Conservation (phyloP, 1,139 yeast genomes). For the Candida freyschussii region DNA sequence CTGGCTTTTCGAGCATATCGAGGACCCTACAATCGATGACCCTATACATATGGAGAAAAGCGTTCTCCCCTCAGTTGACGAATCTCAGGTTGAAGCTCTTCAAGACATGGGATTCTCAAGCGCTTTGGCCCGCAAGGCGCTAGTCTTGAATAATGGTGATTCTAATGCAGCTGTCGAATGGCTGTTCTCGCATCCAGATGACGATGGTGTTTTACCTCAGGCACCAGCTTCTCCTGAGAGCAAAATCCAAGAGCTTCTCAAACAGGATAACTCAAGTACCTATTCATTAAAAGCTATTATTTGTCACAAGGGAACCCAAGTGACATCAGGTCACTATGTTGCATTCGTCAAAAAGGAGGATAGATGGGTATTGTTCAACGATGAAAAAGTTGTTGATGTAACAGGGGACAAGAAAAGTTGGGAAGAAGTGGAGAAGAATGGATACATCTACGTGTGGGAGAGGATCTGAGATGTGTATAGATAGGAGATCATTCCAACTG, state of each 20-base stretch:
- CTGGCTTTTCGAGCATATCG: conserved; percentile 88
- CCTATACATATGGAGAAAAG: conserved; percentile 21
- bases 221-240: conserved; percentile 6
- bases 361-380: conserved; percentile 83
- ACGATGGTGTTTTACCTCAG: conserved; percentile 40
- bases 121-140: conserved; percentile 63
- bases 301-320: conserved; percentile 92
- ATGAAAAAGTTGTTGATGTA: conserved; percentile 76
- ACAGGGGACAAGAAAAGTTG: conserved; percentile 57
- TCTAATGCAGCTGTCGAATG: conserved; percentile 83
- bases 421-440: conserved; percentile 57
- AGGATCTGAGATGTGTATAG: no score
- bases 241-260: conserved; percentile 14
- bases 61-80: conserved; percentile 21
- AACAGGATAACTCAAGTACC: conserved; percentile 18
- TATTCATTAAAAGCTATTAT: conserved; percentile 67
- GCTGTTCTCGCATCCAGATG: conserved; percentile 66
- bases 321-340: conserved; percentile 96
- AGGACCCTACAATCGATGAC: conserved; percentile 71
- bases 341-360: conserved; percentile 59
- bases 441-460: conserved; percentile 55
- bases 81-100: conserved; percentile 47
- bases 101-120: conserved; percentile 74
- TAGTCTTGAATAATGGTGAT: conserved; percentile 52
- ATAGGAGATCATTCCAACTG: no score